phyloP scores from a whole-genome alignment of 225 moss, liverwort and hornwort species.

The Marchantia paleacea region DNA sequence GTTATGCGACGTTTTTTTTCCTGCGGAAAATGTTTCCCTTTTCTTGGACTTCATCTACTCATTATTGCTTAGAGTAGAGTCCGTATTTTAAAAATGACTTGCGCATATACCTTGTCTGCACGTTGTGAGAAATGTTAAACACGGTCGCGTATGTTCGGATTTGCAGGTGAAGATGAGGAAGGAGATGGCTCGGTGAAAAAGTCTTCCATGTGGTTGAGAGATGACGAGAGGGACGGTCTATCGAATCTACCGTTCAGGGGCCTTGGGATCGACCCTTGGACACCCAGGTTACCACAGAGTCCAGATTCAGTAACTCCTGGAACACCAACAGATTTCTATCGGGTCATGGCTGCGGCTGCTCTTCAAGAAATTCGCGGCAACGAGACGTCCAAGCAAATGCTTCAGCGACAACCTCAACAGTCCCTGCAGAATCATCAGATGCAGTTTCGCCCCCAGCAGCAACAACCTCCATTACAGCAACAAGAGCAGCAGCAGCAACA shows the following conservation, averaged over 20 bases:
- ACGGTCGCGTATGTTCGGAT: not conserved
- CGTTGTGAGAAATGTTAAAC: not conserved
- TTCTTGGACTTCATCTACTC: not conserved
- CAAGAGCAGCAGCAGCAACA: conserved; percentile 51
- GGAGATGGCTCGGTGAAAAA: conserved; percentile 64
- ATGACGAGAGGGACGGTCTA: conserved; percentile 41
- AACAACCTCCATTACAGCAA: conserved; percentile 41
- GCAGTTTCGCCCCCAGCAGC: conserved; percentile 58
- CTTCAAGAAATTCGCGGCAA: conserved; percentile 72
- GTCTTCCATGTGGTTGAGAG: conserved; percentile 62
- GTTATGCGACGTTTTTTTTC: not conserved
- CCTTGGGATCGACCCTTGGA: conserved; percentile 51
- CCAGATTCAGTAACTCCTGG: conserved; percentile 46
- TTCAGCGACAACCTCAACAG: conserved; percentile 55
- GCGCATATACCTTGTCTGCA: not conserved
- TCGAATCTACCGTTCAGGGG: conserved; percentile 34
- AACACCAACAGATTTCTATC: conserved; percentile 59
- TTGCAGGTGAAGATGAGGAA: conserved; percentile 86
- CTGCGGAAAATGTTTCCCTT: not conserved
- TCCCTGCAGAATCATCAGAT: conserved; percentile 37
- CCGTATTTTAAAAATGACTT: not conserved
- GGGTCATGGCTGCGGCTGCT: conserved; percentile 91
- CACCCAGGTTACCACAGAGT: conserved; percentile 67
- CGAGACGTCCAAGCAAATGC: conserved; percentile 73
- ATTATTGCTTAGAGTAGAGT: not conserved